Evolutionary conservation across 192 early-diverging fungal species (phyloP).

Genomic region (Geosiphon pyriformis): DNA sequence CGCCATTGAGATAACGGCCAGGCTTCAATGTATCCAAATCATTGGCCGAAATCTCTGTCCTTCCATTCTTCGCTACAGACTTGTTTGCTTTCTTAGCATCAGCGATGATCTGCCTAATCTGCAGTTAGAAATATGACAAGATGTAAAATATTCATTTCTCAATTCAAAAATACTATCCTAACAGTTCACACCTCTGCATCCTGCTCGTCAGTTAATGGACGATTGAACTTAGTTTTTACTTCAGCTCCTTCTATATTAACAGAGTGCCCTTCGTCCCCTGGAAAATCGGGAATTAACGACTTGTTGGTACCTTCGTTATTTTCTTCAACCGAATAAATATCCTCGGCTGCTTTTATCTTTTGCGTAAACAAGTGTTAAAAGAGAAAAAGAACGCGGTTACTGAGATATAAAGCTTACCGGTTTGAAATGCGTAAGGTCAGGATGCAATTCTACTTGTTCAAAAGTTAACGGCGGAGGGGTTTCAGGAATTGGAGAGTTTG

Average conservation of each 20-base stretch:
- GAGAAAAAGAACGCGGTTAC: too few species aligned
- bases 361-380: too few species aligned
- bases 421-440: too few species aligned
- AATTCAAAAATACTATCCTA: not conserved
- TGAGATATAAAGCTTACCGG: too few species aligned
- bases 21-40: not conserved
- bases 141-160: not conserved
- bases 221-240: not conserved
- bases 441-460: too few species aligned
- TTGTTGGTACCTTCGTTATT: too few species aligned
- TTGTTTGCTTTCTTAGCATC: not conserved
- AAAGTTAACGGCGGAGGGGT: not conserved
- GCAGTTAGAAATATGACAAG: not conserved
- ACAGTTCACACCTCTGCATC: not conserved
- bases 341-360: too few species aligned
- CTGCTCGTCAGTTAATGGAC: not conserved
- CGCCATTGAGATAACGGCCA: not conserved
- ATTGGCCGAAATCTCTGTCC: not conserved
- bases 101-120: not conserved
- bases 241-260: not conserved
- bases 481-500: not conserved
- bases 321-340: too few species aligned
- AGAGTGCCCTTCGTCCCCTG: not conserved
- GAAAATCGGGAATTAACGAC: not conserved
- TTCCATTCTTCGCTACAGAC: not conserved